Base-by-base conservation (phyloP, 306 rosid genomes). In the Vigna mungo region DNA sequence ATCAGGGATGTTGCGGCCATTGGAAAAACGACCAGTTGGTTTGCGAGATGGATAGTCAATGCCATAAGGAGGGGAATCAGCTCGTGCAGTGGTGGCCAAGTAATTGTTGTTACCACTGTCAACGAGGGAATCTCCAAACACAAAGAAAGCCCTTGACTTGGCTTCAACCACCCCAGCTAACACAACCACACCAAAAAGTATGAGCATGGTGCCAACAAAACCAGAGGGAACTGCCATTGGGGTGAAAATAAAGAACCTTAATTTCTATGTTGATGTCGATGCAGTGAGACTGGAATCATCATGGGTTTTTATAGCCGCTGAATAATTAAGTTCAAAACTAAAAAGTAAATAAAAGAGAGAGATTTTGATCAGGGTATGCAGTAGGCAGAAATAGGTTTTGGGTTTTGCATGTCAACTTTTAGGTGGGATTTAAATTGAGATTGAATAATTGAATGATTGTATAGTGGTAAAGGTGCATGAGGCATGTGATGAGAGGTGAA, bases 51-150 rank as follows among this genome's bases (percentile, higher is more conserved):
- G 91, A 25, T 65, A 87, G 61, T 88, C 92, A 69, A 90, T 90
- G 71, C 91, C 96, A 68, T 88, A 88, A 73, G 96, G 96, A 66
- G 88, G 89, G 6, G 96, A 68, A 68, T 90, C 91, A n/a, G 92
- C 89, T 1, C 91, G 83, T 14, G 96, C 91, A 27, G 89, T 85
- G 12, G 96, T 85, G 4, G 77, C 80, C 73, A 88, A 53, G 53
- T 83, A 85, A 81, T 90, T 90, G 85, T 90, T 90, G 78, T 90
- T 90, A 46, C 92, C 96, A 17, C 78, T 85, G 15, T 90, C 96
- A 10, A 90, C 96, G 4, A 88, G 87, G 48, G 96, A 90, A 52
- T 90, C 91, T 6, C 92, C 92, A 62, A 90, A 87, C 6, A 90
- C 92, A 68, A 86, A 88, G 85, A 90, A 90, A 17, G 90, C 91